Percentiles rank a stretch among this genome's conserved stretches.
These are phyloP conservation scores for Trichoderma sp. DNA, from an alignment of 2,329 filamentous ascomycete species.

Conservation along the genomic window DNA sequence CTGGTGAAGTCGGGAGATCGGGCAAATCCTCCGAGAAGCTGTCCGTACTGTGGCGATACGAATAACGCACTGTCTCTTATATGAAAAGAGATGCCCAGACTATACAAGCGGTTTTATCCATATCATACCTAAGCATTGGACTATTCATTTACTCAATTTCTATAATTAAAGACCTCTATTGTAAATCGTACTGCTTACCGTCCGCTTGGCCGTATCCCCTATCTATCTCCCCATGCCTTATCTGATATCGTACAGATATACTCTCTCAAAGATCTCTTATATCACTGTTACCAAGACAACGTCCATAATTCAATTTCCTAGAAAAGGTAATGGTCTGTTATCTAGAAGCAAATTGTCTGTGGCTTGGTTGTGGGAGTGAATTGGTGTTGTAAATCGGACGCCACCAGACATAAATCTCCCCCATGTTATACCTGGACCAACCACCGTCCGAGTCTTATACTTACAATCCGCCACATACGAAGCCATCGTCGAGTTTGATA, in stretches of 20 bases:
- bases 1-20: conserved; percentile 12
- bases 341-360: neutral
- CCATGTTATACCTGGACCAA: neutral
- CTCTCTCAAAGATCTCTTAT: neutral
- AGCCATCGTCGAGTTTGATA: neutral
- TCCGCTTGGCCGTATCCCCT: neutral
- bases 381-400: neutral
- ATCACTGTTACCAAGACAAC: neutral
- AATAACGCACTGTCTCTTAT: neutral
- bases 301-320: neutral
- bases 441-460: neutral
- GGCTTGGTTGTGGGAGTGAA: neutral
- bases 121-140: neutral
- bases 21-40: neutral
- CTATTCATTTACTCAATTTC: neutral
- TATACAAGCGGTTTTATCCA: neutral
- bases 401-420: neutral
- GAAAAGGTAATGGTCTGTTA: neutral
- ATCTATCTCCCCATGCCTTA: neutral
- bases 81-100: neutral
- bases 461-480: neutral
- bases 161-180: neutral
- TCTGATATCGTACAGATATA: neutral
- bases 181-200: neutral
- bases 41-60: neutral